Evolutionary conservation across 306 rosid species (phyloP).

Genomic region (Cucumis cinereus): DNA sequence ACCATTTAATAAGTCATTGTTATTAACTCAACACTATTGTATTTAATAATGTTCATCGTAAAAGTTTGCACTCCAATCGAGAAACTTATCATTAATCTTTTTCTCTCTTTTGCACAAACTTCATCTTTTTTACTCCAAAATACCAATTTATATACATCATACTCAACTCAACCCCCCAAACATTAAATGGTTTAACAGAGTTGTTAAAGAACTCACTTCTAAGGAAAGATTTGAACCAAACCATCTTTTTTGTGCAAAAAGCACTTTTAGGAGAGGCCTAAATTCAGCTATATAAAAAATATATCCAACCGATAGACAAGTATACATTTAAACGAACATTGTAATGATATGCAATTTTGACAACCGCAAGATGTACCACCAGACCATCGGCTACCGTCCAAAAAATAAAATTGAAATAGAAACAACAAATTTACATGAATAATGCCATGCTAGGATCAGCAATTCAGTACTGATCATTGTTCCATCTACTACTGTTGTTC

Average conservation of each 20-base stretch:
- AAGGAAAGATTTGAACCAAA: neutral
- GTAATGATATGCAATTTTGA: neutral
- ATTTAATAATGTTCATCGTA: too few species aligned
- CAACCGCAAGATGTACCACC: neutral
- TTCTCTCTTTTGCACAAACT: too few species aligned
- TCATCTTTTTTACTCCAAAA: too few species aligned
- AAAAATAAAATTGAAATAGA: constrained; percentile 28
- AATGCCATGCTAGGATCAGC: constrained; percentile 16
- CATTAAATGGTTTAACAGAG: neutral
- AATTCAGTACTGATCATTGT: constrained; percentile 21
- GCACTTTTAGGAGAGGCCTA: neutral
- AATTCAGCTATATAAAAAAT: neutral
- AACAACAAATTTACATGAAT: constrained; percentile 46
- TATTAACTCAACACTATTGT: too few species aligned
- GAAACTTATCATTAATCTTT: too few species aligned
- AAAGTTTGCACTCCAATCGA: too few species aligned
- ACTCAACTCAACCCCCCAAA: too few species aligned
- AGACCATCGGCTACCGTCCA: constrained; percentile 5
- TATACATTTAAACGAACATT: neutral
- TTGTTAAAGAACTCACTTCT: neutral
- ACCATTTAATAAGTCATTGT: too few species aligned
- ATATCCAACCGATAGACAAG: neutral
- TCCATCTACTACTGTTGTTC: neutral
- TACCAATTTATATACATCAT: too few species aligned
- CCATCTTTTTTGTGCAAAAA: neutral